phyloP scores from a whole-genome alignment of 2,329 filamentous ascomycete genomes.

The Trichoderma sp. region DNA sequence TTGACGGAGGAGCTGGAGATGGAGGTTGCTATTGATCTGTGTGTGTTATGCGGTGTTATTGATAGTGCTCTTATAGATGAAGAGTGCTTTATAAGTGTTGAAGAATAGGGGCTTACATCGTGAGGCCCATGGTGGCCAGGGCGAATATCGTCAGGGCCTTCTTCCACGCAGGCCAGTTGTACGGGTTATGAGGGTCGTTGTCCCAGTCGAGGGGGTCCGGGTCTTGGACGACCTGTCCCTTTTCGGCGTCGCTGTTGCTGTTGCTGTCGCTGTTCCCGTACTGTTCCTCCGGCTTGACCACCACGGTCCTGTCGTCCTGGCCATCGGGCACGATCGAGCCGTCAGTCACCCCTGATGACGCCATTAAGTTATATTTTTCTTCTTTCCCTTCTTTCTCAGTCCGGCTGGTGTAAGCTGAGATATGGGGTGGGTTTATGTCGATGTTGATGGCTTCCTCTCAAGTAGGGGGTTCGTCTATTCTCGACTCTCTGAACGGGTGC shows the following conservation, averaged over 20 bases:
- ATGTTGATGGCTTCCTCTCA: neutral
- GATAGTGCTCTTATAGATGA: neutral
- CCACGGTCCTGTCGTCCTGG: conserved; percentile 17
- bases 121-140: conserved; percentile 45
- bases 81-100: neutral
- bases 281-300: conserved; percentile 6
- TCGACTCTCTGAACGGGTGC: neutral
- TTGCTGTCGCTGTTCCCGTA: conserved; percentile 17
- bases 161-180: conserved; percentile 52
- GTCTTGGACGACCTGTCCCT: neutral
- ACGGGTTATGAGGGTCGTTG: conserved; percentile 44
- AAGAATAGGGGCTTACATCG: conserved; percentile 40
- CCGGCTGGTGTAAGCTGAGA: neutral
- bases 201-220: conserved; percentile 19
- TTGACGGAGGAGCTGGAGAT: conserved; percentile 53
- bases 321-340: conserved; percentile 1
- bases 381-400: neutral
- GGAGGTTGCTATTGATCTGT: conserved; percentile 56
- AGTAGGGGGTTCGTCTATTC: neutral
- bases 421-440: neutral
- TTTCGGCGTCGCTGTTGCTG: conserved; percentile 23
- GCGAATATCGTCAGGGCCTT: conserved; percentile 46
- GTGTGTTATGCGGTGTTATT: neutral
- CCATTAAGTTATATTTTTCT: neutral
- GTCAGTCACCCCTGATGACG: neutral